These are phyloP conservation scores for Alternaria viburni DNA, from an alignment of 2,329 filamentous ascomycete species.

Conservation along the genomic window DNA sequence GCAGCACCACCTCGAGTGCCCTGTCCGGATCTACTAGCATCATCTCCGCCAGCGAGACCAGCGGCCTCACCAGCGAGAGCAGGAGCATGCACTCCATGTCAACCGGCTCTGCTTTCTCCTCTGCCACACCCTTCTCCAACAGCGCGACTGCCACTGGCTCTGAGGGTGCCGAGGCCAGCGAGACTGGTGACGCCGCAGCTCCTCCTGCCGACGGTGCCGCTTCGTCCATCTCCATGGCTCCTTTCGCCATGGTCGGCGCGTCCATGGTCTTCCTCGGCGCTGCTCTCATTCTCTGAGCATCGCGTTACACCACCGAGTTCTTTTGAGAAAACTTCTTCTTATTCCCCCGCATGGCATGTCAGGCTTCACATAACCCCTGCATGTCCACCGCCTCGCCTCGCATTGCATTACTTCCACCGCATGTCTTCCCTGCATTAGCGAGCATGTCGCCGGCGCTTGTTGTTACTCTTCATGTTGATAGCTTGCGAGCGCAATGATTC, in stretches of 20 bases:
- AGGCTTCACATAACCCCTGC: background rate
- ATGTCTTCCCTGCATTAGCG: background rate
- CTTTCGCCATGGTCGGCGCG: conserved; percentile 8
- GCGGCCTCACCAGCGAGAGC: conserved; percentile 1
- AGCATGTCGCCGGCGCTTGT: background rate
- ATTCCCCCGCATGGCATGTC: background rate
- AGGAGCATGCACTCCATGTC: background rate
- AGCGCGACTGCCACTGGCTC: background rate
- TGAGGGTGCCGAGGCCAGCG: background rate
- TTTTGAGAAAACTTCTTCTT: background rate
- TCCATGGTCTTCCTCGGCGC: conserved; percentile 15
- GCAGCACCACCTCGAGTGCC: conserved; percentile 13
- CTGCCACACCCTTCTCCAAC: conserved; percentile 6
- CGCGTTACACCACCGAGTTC: background rate
- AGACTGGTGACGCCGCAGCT: conserved; percentile 10
- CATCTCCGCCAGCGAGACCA: background rate
- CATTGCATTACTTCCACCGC: conserved; percentile 3
- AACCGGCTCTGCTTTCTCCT: conserved; percentile 6
- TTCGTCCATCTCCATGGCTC: background rate
- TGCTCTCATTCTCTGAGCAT: conserved; percentile 15
- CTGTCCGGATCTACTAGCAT: conserved; percentile 4
- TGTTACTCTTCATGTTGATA: background rate
- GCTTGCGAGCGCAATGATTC: background rate
- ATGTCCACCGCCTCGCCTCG: background rate
- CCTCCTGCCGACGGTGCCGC: conserved; percentile 20